phyloP scores from a whole-genome alignment of 164 flowering plant genomes.

The Warburgia ugandensis region DNA sequence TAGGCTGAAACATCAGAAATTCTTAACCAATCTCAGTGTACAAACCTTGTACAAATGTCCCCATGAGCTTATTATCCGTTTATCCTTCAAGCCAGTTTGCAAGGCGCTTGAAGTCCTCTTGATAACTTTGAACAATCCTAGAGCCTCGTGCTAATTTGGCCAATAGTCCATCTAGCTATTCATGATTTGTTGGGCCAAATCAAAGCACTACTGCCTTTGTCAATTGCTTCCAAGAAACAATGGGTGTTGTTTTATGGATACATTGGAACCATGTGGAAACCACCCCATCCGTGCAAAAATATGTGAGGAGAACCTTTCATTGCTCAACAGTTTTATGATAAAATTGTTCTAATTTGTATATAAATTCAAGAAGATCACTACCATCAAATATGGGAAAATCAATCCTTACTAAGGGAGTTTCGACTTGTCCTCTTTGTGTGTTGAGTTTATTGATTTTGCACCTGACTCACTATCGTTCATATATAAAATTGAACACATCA shows the following conservation, averaged over 20 bases:
- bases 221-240: neutral
- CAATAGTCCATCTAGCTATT: neutral
- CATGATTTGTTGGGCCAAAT: neutral
- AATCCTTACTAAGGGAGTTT: neutral
- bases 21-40: no score
- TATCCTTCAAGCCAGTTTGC: neutral
- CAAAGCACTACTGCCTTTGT: neutral
- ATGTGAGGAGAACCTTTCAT: neutral
- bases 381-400: neutral
- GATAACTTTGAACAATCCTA: neutral
- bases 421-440: neutral
- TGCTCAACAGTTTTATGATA: neutral
- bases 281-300: neutral
- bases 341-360: neutral
- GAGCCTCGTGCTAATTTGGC: neutral
- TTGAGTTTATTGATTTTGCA: neutral
- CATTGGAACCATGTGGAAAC: constrained; percentile 1
- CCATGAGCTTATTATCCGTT: neutral
- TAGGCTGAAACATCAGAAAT: neutral
- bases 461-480: neutral
- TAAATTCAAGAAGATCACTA: neutral
- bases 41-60: neutral
- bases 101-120: neutral
- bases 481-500: no score
- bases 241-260: constrained; percentile 1